Conservation (phyloP, 352 stramenopile genomes). For the Peronospora belbahrii region DNA sequence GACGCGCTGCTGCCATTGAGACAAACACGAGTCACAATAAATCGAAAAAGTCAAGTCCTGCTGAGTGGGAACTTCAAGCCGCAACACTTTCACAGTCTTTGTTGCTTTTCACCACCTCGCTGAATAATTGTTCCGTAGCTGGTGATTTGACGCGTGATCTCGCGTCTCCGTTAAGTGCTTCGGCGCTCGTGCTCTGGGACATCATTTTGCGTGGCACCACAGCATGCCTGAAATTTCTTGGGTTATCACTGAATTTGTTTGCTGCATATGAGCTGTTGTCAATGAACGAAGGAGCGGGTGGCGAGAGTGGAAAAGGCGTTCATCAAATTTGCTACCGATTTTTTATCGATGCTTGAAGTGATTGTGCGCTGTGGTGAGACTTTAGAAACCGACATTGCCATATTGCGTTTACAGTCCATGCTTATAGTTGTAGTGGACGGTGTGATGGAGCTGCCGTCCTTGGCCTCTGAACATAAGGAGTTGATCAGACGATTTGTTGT, state of each 20-base stretch:
- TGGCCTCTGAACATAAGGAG: not conserved
- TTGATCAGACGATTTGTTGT: constrained; percentile 9
- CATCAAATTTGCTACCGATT: not conserved
- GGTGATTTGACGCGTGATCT: constrained; percentile 2
- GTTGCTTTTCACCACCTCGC: constrained; percentile 6
- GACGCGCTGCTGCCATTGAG: constrained; percentile 11
- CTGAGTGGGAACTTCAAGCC: constrained; percentile 13
- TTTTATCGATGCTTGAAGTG: constrained; percentile 10
- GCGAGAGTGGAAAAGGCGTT: constrained; percentile 4
- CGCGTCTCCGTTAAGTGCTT: constrained; percentile 4
- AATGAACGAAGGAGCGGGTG: constrained; percentile 8
- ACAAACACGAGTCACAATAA: not conserved
- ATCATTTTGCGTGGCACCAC: constrained; percentile 24
- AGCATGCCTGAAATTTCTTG: constrained; percentile 19
- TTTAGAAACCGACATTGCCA: not conserved
- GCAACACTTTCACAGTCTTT: constrained; percentile 8
- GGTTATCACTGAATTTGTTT: constrained; percentile 10
- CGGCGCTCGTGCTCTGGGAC: constrained; percentile 28
- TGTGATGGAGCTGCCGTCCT: constrained; percentile 1
- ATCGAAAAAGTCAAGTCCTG: constrained; percentile 3
- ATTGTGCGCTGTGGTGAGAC: not conserved
- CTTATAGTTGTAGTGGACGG: constrained; percentile 13
- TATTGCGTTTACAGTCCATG: constrained; percentile 11
- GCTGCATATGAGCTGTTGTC: constrained; percentile 7
- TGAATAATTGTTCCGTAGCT: constrained; percentile 2